A percentile compares a stretch with the other conserved stretches of the same genome.
phyloP scores from a whole-genome alignment of 2,329 filamentous ascomycete species.

The Juglanconis oblonga region DNA sequence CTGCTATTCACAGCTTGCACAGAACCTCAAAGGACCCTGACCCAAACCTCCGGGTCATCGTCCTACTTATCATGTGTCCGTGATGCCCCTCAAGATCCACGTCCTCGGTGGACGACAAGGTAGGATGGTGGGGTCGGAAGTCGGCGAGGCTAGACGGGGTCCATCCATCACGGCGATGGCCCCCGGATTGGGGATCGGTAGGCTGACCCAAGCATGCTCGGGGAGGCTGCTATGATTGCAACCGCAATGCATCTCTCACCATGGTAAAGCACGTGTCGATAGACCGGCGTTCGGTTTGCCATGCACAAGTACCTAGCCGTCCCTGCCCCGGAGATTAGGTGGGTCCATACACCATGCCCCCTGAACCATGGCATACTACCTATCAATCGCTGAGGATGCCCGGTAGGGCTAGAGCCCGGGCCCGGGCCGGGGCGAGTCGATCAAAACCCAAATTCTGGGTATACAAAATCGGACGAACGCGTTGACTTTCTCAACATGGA shows the following conservation, averaged over 20 bases:
- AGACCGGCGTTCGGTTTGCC: conserved; percentile 14
- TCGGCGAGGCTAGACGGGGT: conserved; percentile 5
- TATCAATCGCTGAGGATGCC: background rate
- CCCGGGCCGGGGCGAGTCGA: background rate
- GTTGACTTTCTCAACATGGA: no score
- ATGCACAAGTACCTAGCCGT: background rate
- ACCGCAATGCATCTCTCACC: background rate
- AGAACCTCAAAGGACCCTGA: background rate
- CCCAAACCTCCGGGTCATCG: background rate
- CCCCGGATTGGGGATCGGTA: conserved; percentile 12
- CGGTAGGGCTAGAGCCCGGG: background rate
- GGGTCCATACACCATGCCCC: background rate
- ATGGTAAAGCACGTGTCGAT: conserved; percentile 11
- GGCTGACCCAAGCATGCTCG: conserved; percentile 1
- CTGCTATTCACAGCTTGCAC: conserved; percentile 2
- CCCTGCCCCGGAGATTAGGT: conserved; percentile 13
- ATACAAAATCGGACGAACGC: no score
- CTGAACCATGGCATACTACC: background rate
- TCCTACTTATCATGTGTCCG: conserved; percentile 5
- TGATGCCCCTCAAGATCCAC: conserved; percentile 1
- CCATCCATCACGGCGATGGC: conserved; percentile 2
- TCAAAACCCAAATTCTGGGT: background rate
- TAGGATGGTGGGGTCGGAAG: conserved; percentile 6
- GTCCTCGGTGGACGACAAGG: background rate
- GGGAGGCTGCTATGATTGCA: conserved; percentile 4